Evolutionary conservation across 2,329 filamentous ascomycete genomes (phyloP).

Genomic region (Periconia sp.): DNA sequence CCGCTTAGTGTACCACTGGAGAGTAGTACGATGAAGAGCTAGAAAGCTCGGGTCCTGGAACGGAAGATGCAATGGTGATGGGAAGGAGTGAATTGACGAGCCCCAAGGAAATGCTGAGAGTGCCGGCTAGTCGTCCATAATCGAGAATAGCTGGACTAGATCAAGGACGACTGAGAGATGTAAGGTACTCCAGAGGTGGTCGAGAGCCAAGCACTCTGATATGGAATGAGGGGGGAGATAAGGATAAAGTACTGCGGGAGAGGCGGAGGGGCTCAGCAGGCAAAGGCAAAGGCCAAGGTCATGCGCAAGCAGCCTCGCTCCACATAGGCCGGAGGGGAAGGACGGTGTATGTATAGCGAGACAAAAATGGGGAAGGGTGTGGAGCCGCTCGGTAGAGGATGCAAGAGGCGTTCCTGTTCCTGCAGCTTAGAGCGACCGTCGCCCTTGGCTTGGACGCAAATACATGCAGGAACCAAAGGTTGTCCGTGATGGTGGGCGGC

Average conservation of each 20-base stretch:
- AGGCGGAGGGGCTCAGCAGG: constrained; percentile 31
- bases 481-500: constrained; percentile 4
- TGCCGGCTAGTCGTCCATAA: constrained; percentile 33
- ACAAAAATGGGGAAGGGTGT: constrained; percentile 30
- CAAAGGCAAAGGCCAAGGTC: constrained; percentile 33
- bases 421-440: constrained; percentile 31
- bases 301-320: constrained; percentile 40
- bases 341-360: constrained; percentile 37
- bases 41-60: constrained; percentile 3
- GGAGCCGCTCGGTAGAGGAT: constrained; percentile 30
- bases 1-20: no score
- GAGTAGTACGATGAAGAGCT: no score
- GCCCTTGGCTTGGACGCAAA: constrained; percentile 25
- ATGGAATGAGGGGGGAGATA: constrained; percentile 26
- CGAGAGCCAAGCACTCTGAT: constrained; percentile 17
- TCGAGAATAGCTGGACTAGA: constrained; percentile 19
- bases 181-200: constrained; percentile 13
- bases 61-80: constrained; percentile 14
- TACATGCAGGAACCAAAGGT: constrained; percentile 23
- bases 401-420: constrained; percentile 30
- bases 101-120: constrained; percentile 23
- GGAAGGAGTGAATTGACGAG: constrained; percentile 22
- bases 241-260: constrained; percentile 40
- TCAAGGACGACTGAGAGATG: constrained; percentile 25
- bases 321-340: constrained; percentile 30